Conservation (phyloP, 352 stramenopile genomes). For the Peronospora belbahrii region DNA sequence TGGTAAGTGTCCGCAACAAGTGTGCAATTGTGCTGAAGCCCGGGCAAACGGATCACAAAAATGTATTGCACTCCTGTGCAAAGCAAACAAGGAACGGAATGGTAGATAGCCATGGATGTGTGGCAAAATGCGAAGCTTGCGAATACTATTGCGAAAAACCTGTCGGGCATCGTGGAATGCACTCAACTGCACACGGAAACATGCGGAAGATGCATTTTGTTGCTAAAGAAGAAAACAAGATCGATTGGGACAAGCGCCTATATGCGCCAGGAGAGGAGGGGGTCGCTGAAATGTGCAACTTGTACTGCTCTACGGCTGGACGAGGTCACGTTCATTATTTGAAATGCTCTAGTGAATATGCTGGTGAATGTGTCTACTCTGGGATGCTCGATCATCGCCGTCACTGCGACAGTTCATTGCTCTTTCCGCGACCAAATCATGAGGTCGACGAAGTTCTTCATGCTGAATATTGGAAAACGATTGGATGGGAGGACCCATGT, state of each 20-base stretch:
- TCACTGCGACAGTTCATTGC: constrained; percentile 19
- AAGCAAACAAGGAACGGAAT: constrained; percentile 14
- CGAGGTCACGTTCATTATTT: constrained; percentile 41
- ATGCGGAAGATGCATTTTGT: constrained; percentile 45
- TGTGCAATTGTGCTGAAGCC: constrained; percentile 20
- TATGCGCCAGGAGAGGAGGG: constrained; percentile 30
- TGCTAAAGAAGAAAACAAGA: constrained; percentile 12
- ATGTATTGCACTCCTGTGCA: constrained; percentile 17
- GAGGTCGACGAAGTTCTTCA: constrained; percentile 43
- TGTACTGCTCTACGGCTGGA: constrained; percentile 39
- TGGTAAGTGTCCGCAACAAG: constrained; percentile 30
- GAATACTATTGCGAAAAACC: constrained; percentile 40
- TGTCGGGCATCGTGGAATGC: constrained; percentile 24
- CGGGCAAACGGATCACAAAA: constrained; percentile 13
- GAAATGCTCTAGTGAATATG: constrained; percentile 20
- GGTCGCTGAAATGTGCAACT: constrained; percentile 43
- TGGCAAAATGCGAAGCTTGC: constrained; percentile 24
- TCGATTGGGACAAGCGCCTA: constrained; percentile 20
- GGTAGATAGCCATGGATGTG: constrained; percentile 24
- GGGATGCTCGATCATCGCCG: constrained; percentile 22
- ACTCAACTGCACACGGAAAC: constrained; percentile 39
- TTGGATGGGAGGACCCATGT: constrained; percentile 48
- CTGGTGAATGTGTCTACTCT: constrained; percentile 24
- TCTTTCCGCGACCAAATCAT: constrained; percentile 11
- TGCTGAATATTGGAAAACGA: constrained; percentile 37